These are phyloP conservation scores for Zymoseptoria crescenta DNA, from an alignment of 2,329 filamentous ascomycete species.

Conservation along the genomic window DNA sequence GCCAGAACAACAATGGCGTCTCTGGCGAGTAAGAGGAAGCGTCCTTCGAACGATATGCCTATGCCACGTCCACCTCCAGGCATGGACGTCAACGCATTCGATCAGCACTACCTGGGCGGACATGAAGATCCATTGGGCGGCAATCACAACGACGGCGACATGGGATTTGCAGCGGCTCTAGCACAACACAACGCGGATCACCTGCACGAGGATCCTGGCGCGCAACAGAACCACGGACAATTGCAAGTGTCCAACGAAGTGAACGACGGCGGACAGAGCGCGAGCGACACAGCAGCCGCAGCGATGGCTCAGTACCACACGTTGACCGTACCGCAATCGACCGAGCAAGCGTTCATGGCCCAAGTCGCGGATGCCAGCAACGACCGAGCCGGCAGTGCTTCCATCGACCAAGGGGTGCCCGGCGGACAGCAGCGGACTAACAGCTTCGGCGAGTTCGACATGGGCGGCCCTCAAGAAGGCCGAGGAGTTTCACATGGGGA, in stretches of 20 bases:
- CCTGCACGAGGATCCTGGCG: constrained; percentile 8
- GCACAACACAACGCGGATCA: constrained; percentile 25
- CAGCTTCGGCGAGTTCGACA: constrained; percentile 20
- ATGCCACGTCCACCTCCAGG: constrained; percentile 28
- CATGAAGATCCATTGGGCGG: constrained; percentile 31
- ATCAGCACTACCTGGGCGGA: constrained; percentile 26
- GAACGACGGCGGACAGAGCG: constrained; percentile 37
- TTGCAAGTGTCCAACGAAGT: constrained; percentile 10
- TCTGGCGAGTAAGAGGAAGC: constrained; percentile 38
- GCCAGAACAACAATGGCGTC: constrained; percentile 18
- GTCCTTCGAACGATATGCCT: constrained; percentile 38
- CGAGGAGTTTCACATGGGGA: constrained; percentile 10
- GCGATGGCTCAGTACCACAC: constrained; percentile 44
- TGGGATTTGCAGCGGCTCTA: constrained; percentile 33
- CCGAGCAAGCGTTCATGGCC: constrained; percentile 42
- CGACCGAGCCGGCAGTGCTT: constrained; percentile 15
- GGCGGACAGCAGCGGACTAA: constrained; percentile 13
- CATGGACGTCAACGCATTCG: constrained; percentile 23
- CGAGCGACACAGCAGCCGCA: constrained; percentile 54
- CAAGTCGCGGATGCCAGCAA: constrained; percentile 14
- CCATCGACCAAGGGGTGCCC: constrained; percentile 14
- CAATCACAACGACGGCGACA: constrained; percentile 33
- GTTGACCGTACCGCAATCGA: constrained; percentile 51
- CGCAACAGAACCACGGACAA: constrained; percentile 12
- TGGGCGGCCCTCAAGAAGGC: constrained; percentile 1